Evolutionary conservation across 2,329 filamentous ascomycete species (phyloP).

Genomic region (Claviceps sorghi): DNA sequence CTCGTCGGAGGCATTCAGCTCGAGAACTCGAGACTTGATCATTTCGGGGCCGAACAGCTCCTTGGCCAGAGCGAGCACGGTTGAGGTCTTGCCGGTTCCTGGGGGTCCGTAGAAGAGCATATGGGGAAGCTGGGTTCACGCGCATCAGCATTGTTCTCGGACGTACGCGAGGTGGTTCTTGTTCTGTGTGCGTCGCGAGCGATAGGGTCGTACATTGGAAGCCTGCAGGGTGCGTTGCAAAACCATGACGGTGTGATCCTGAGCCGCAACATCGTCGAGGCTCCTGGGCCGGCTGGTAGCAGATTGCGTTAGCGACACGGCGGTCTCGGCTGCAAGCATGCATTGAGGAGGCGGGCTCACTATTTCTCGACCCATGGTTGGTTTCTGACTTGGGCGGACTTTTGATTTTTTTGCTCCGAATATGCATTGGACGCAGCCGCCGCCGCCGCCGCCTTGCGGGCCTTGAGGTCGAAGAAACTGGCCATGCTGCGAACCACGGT

Average conservation of each 20-base stretch:
- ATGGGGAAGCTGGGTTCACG: conserved; percentile 54
- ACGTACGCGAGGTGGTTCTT: too few relatives aligned
- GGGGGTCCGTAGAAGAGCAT: conserved; percentile 99
- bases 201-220: conserved; percentile 52
- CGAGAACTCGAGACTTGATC: conserved; percentile 85
- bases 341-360: conserved; percentile 35
- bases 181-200: neutral
- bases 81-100: conserved; percentile 94
- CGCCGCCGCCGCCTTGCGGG: conserved; percentile 65
- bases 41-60: conserved; percentile 94
- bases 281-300: conserved; percentile 69
- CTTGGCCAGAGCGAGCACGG: conserved; percentile 90
- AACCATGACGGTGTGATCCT: conserved; percentile 92
- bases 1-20: conserved; percentile 98
- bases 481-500: conserved; percentile 41
- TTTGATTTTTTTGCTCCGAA: conserved; percentile 50
- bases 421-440: conserved; percentile 50
- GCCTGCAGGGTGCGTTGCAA: conserved; percentile 87
- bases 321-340: neutral
- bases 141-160: neutral
- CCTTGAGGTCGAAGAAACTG: conserved; percentile 92
- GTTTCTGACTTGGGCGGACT: conserved; percentile 42
- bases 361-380: conserved; percentile 99
- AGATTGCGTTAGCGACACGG: neutral
- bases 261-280: conserved; percentile 85